phyloP scores from a whole-genome alignment of 805 yeast genomes.

The Suhomyces pyralidae region DNA sequence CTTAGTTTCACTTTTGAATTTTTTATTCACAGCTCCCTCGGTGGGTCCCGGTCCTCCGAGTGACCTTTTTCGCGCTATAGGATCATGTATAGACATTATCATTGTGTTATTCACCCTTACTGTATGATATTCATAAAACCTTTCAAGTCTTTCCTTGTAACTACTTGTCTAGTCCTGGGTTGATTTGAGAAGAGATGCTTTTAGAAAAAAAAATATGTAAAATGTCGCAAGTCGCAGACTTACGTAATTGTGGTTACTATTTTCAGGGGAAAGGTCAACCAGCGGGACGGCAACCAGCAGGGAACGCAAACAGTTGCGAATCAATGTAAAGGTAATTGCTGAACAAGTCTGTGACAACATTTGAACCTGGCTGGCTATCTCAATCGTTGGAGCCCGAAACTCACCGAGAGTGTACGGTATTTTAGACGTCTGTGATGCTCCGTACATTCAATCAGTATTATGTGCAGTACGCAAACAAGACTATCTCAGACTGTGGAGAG shows the following conservation, averaged over 20 bases:
- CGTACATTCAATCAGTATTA: background rate
- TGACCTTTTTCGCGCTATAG: constrained; percentile 31
- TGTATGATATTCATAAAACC: constrained; percentile 1
- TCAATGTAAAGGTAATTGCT: background rate
- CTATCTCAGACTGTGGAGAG: background rate
- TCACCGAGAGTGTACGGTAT: background rate
- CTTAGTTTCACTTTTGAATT: constrained; percentile 16
- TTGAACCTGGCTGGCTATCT: background rate
- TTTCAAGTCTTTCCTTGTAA: background rate
- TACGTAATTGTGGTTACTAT: background rate
- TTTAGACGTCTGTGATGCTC: background rate
- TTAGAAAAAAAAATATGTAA: background rate
- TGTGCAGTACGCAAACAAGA: background rate
- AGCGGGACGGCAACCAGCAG: background rate
- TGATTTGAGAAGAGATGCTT: constrained; percentile 9
- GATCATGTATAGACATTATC: constrained; percentile 40
- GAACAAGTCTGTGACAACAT: background rate
- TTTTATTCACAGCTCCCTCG: constrained; percentile 15
- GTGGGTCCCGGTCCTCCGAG: constrained; percentile 13
- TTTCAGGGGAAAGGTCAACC: background rate
- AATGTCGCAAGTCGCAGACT: constrained; percentile 1
- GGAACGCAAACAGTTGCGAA: background rate
- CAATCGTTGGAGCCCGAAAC: background rate
- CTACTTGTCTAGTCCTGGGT: background rate
- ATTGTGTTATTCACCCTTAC: constrained; percentile 14